phyloP scores from a whole-genome alignment of 768 basidiomycete species.

The Mycena alexandri region DNA sequence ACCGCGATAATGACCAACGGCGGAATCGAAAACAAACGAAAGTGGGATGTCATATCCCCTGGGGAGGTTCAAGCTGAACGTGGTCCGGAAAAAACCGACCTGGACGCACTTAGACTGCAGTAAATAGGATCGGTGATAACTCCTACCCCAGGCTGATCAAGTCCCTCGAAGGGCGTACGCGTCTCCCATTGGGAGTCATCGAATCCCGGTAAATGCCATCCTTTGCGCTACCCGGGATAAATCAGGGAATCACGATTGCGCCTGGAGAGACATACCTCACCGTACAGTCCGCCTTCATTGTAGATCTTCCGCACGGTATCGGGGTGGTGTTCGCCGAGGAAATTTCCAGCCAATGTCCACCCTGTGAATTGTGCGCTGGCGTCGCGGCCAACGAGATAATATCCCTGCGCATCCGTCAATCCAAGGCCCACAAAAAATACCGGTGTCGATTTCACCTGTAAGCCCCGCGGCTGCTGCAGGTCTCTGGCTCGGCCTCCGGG shows the following conservation, averaged over 20 bases:
- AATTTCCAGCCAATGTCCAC: slow-evolving; percentile 35
- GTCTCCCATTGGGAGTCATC: slow-evolving; percentile 61
- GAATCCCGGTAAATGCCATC: slow-evolving; percentile 70
- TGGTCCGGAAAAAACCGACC: slow-evolving; percentile 70
- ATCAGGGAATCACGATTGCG: not conserved
- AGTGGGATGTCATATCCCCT: slow-evolving; percentile 60
- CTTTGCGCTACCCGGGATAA: slow-evolving; percentile 38
- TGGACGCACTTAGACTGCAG: not conserved
- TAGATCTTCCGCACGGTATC: slow-evolving; percentile 64
- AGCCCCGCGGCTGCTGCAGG: slow-evolving; percentile 33
- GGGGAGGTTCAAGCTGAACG: slow-evolving; percentile 61
- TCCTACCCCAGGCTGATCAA: slow-evolving; percentile 56
- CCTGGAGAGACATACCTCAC: slow-evolving; percentile 47
- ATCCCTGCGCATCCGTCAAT: slow-evolving; percentile 15
- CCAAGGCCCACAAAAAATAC: not conserved
- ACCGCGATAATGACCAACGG: slow-evolving; percentile 58
- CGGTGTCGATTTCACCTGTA: slow-evolving; percentile 10
- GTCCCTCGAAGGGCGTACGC: slow-evolving; percentile 54
- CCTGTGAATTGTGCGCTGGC: slow-evolving; percentile 28
- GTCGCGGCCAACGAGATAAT: slow-evolving; percentile 34
- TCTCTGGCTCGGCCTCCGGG: slow-evolving; percentile 36
- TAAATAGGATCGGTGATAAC: not conserved
- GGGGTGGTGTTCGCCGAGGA: slow-evolving; percentile 42
- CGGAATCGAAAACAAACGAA: slow-evolving; percentile 64
- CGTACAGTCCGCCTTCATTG: slow-evolving; percentile 63